Base-by-base conservation (phyloP, 257 asterid species). In the Scutellaria barbata region DNA sequence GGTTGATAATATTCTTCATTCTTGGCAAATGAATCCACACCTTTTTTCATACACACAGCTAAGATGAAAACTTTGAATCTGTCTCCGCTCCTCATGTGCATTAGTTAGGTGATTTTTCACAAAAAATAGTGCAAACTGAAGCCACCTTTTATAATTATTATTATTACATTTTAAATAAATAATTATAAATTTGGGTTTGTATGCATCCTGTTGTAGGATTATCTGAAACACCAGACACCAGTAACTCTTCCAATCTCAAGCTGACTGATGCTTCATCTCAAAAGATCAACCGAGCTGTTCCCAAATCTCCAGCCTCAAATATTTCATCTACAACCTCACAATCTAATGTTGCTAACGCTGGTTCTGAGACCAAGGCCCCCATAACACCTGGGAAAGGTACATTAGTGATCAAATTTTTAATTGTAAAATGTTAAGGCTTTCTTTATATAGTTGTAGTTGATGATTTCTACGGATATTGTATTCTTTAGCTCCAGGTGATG, bases 371-470 rank as follows among this genome's bases (percentile, higher is more conserved):
- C 7, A 74, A 59, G 64, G 65, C 72, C 13, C 88, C 89, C 1
- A 71, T 72, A 14, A 80, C 87, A 56, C 90, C 96, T 64, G 87
- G 77, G 39, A 90, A 86, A 83, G 88, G 96, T 89, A 70, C 48
- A 58, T 67, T 56, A 16, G 64, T 22, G 52, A 25, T 39, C 66
- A 33, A 33, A 37, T 16, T 65, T 50, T 0, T 14, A 8, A 0
- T 18, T 60, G 11, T 60, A n/a, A 42, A 58, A 11, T 5, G 20
- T 50, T 17, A 59, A n/a, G 20, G 43, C n/a, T 10, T 59, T 59
- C 48, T 12, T 6, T 4, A 5, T 7, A 12, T 35, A 16, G 43
- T 37, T 48, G 17, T 22, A 61, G 41, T 50, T 65, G 75, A 60
- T 58, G 43, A 50, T 64, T 76, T 76, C 46, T 62, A 46, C 48